Percentiles rank a stretch among this genome's conserved stretches.
Evolutionary conservation across 352 stramenopile genomes (phyloP).

Genomic region (Globisporangium orthogonon): DNA sequence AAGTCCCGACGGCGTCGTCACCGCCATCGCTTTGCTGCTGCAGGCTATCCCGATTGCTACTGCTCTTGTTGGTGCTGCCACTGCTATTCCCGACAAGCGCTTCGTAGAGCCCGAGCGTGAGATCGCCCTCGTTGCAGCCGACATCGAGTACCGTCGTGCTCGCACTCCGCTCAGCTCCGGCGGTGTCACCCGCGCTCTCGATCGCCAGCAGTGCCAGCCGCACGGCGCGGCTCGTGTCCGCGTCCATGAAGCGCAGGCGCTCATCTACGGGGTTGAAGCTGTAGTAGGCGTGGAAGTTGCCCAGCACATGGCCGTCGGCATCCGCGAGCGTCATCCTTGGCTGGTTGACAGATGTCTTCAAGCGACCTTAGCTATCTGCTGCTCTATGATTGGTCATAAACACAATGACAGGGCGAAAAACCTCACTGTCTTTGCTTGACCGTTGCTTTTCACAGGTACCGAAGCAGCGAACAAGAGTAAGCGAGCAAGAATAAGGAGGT

Average conservation of each 20-base stretch:
- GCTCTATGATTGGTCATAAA: not conserved
- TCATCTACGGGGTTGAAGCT: slow-evolving; percentile 77
- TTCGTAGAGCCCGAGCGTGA: slow-evolving; percentile 69
- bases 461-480: not conserved
- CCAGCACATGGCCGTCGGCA: slow-evolving; percentile 63
- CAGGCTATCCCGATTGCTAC: not conserved
- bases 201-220: slow-evolving; percentile 29
- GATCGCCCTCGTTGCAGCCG: slow-evolving; percentile 80
- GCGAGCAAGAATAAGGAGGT: not conserved
- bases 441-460: not conserved
- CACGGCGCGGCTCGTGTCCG: slow-evolving; percentile 29
- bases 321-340: slow-evolving; percentile 21
- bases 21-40: slow-evolving; percentile 1
- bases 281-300: slow-evolving; percentile 85
- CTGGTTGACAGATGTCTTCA: not conserved
- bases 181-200: not conserved
- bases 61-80: not conserved
- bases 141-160: slow-evolving; percentile 51
- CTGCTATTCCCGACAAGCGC: slow-evolving; percentile 27
- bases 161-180: slow-evolving; percentile 27
- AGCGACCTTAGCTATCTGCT: not conserved
- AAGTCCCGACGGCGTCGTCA: not conserved
- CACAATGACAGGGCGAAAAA: not conserved
- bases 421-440: not conserved
- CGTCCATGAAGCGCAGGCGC: slow-evolving; percentile 68